Conservation (phyloP, 345 rosid species). For the Eucalyptus tenuipes region DNA sequence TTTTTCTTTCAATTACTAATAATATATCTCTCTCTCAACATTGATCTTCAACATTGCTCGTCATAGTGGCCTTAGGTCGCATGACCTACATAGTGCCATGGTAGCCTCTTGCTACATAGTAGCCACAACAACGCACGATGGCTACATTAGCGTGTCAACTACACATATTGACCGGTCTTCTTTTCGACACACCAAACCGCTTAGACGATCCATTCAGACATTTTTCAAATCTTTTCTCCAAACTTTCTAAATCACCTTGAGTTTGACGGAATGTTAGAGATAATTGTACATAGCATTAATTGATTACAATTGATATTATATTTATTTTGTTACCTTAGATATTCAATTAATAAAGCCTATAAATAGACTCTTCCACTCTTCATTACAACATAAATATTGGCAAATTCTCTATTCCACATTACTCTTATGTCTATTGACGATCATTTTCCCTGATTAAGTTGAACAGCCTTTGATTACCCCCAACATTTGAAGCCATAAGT, state of each 20-base stretch:
- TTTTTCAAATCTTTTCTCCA: neutral
- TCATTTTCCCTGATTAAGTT: neutral
- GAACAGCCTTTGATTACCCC: neutral
- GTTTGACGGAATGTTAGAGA: neutral
- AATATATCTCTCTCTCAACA: neutral
- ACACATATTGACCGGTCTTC: neutral
- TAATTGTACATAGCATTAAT: neutral
- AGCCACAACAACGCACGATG: fast-evolving
- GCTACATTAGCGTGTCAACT: neutral
- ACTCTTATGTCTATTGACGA: neutral
- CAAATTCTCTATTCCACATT: neutral
- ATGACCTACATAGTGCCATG: neutral
- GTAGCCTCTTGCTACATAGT: neutral
- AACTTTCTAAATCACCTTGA: neutral
- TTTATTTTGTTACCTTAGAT: neutral
- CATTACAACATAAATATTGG: neutral
- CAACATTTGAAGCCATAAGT: neutral
- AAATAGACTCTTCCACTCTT: neutral
- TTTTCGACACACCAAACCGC: neutral
- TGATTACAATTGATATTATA: neutral
- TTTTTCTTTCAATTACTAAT: neutral
- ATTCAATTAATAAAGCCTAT: neutral
- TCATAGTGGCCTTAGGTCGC: fast-evolving
- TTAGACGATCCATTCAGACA: neutral
- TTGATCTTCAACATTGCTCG: neutral